phyloP scores from a whole-genome alignment of 306 rosid species.

The Cucurbita argyrosperma region DNA sequence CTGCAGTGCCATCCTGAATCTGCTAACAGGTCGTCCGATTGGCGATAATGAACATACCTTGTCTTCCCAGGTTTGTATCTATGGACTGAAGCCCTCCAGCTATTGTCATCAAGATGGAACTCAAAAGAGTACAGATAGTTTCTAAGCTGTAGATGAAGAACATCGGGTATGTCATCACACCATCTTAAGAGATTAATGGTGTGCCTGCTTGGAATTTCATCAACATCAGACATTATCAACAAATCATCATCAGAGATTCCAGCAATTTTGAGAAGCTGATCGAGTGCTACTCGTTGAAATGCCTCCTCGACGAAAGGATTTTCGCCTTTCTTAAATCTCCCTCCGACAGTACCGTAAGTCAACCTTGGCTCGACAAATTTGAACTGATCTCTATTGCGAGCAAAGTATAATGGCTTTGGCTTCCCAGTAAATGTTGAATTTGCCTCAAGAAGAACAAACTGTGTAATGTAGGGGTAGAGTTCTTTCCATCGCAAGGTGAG shows the following conservation, averaged over 20 bases:
- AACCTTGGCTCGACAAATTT: conserved; percentile 66
- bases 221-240: conserved; percentile 97
- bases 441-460: conserved; percentile 88
- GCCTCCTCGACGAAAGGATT: conserved; percentile 99
- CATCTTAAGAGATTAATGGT: conserved; percentile 86
- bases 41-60: conserved; percentile 82
- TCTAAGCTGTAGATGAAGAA: conserved; percentile 79
- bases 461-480: conserved; percentile 69
- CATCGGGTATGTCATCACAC: conserved; percentile 74
- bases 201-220: conserved; percentile 97
- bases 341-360: conserved; percentile 69
- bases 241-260: conserved; percentile 90
- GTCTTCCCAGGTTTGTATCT: conserved; percentile 59
- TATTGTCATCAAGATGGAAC: conserved; percentile 72
- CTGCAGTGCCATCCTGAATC: conserved; percentile 99
- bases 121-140: conserved; percentile 88
- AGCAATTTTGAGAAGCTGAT: conserved; percentile 70
- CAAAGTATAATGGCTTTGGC: conserved; percentile 59
- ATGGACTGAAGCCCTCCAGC: conserved; percentile 96
- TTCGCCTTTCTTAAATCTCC: conserved; percentile 76
- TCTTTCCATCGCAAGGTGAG: conserved; percentile 86
- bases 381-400: conserved; percentile 39
- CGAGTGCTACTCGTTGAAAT: conserved; percentile 83
- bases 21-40: conserved; percentile 70
- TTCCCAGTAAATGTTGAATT: conserved; percentile 86